phyloP scores from a whole-genome alignment of 768 basidiomycete genomes.

The Phanerochaete carnosa region DNA sequence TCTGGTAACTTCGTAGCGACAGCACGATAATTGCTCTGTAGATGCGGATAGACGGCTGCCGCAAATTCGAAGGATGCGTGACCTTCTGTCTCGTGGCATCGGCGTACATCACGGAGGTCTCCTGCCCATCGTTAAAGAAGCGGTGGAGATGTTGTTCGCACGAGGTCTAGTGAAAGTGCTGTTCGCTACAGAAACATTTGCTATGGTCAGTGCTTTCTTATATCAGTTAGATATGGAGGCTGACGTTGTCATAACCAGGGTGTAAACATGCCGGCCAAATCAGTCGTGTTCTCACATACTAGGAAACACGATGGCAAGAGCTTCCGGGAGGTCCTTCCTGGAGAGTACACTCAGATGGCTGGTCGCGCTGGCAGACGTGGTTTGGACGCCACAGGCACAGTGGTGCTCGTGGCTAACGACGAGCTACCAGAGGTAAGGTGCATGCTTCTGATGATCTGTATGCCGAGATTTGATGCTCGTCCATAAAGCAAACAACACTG shows the following conservation, averaged over 20 bases:
- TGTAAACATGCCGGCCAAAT: constrained; percentile 98
- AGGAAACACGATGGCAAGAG: constrained; percentile 92
- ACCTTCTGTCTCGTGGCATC: constrained; percentile 87
- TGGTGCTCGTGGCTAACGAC: constrained; percentile 84
- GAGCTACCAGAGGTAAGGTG: constrained; percentile 77
- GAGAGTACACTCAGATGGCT: constrained; percentile 99
- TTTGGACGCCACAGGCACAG: constrained; percentile 91
- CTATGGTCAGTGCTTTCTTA: constrained; percentile 69
- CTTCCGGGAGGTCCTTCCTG: constrained; percentile 88
- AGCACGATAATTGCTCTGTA: constrained; percentile 27
- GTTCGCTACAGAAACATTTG: constrained; percentile 99
- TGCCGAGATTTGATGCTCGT: not conserved
- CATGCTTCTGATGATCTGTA: not conserved
- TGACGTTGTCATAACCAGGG: constrained; percentile 49
- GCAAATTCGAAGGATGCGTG: constrained; percentile 88
- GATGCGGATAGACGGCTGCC: constrained; percentile 91
- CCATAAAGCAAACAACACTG: constrained; percentile 64
- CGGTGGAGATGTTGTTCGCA: constrained; percentile 95
- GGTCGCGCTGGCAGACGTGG: constrained; percentile 97
- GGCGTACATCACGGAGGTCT: constrained; percentile 98
- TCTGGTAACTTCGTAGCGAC: not conserved
- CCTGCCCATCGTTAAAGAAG: constrained; percentile 95
- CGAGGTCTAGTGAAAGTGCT: constrained; percentile 93
- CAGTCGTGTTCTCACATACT: constrained; percentile 93
- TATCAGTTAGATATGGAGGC: not conserved